Conservation (phyloP, 805 yeast species). For the Cyberlindnera sargentensis region DNA sequence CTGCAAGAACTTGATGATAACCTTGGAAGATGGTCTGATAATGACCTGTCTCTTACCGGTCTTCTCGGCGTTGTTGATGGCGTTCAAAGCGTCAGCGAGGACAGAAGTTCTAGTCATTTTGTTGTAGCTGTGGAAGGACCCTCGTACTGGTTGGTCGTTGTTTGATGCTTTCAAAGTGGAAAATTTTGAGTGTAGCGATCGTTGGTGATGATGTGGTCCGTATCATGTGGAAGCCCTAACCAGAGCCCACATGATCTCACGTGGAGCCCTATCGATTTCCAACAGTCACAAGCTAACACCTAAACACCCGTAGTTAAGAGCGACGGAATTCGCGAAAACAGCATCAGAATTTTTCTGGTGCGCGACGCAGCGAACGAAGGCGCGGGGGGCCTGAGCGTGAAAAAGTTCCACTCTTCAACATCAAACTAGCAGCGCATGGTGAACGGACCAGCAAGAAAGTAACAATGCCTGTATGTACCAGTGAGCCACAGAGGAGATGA, state of each 20-base stretch:
- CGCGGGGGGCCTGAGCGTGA: constrained; percentile 5
- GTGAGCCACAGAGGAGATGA: too few species aligned
- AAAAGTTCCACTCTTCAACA: constrained; percentile 22
- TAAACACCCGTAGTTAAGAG: constrained; percentile 2
- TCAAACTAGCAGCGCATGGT: too few species aligned
- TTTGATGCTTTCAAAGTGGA: constrained; percentile 7
- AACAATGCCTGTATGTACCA: constrained; percentile 36
- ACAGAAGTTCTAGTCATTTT: constrained; percentile 97
- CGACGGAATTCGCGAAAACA: constrained; percentile 2
- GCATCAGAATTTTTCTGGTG: neutral
- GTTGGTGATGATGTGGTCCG: too few species aligned
- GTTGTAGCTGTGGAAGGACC: constrained; percentile 2
- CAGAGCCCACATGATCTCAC: too few species aligned
- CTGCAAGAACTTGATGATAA: constrained; percentile 91
- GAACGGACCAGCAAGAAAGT: constrained; percentile 17
- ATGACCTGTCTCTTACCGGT: constrained; percentile 98
- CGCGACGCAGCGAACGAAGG: neutral
- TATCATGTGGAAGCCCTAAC: too few species aligned
- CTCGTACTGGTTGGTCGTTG: neutral
- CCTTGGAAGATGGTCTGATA: constrained; percentile 98
- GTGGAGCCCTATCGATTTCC: constrained; percentile 1
- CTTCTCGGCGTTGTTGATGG: constrained; percentile 98
- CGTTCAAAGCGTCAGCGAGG: constrained; percentile 96
- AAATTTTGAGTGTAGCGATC: constrained; percentile 10
- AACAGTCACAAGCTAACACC: constrained; percentile 1